phyloP scores from a whole-genome alignment of 2,329 filamentous ascomycete species.

The Colletotrichum spinosum region DNA sequence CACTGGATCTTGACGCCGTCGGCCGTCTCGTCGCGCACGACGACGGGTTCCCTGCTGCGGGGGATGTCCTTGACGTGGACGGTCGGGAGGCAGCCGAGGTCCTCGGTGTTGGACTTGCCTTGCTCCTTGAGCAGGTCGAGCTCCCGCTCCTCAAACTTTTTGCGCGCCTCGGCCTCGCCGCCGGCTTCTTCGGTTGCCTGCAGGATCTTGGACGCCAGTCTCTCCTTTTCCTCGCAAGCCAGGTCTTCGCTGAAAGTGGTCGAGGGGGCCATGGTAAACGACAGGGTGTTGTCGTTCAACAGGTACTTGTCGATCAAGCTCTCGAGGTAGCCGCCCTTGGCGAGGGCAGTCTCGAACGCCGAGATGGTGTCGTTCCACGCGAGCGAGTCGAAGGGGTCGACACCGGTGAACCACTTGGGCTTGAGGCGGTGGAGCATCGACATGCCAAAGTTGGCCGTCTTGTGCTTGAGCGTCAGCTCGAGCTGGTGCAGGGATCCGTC shows the following conservation, averaged over 20 bases:
- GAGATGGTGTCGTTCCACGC: constrained; percentile 92
- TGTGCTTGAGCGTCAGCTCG: constrained; percentile 93
- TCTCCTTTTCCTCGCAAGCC: constrained; percentile 78
- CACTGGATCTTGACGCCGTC: constrained; percentile 82
- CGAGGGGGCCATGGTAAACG: constrained; percentile 94
- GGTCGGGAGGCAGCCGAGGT: constrained; percentile 88
- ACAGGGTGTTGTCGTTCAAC: constrained; percentile 85
- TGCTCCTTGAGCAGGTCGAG: constrained; percentile 84
- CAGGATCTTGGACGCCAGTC: constrained; percentile 80
- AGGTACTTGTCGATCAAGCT: constrained; percentile 89
- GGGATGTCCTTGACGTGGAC: constrained; percentile 92
- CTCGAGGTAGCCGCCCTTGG: constrained; percentile 84
- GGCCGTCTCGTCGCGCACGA: constrained; percentile 72
- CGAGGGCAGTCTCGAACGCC: constrained; percentile 82
- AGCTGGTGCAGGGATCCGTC: constrained; percentile 94
- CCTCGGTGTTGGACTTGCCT: constrained; percentile 84
- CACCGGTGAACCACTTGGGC: constrained; percentile 94
- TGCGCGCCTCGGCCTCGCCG: constrained; percentile 76
- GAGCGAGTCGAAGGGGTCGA: constrained; percentile 90
- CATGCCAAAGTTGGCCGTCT: constrained; percentile 95
- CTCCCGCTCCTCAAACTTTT: constrained; percentile 81
- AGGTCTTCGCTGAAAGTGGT: constrained; percentile 79
- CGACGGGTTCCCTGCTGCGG: constrained; percentile 73
- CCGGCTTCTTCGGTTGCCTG: constrained; percentile 77
- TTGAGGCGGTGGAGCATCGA: constrained; percentile 89